phyloP scores from a whole-genome alignment of 768 basidiomycete genomes.

The Cubamyces lactineus region DNA sequence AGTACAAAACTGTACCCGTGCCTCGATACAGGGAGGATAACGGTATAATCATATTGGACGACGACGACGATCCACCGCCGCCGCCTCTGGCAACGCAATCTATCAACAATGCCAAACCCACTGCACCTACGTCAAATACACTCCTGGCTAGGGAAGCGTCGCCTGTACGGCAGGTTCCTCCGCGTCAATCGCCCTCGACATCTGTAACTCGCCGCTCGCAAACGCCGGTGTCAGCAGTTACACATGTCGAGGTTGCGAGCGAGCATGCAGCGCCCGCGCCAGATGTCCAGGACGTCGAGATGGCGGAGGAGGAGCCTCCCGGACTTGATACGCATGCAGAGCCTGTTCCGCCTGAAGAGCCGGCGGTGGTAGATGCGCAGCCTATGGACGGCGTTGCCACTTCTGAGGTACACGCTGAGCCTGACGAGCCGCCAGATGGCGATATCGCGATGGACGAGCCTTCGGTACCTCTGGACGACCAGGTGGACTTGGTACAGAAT shows the following conservation, averaged over 20 bases:
- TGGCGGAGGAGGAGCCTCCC: not conserved
- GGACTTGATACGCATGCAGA: not conserved
- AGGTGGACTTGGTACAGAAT: too few relatives aligned
- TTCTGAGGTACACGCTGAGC: not conserved
- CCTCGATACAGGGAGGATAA: slow-evolving; percentile 10
- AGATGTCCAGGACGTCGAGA: not conserved
- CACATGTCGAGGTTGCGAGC: not conserved
- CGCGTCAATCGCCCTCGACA: not conserved
- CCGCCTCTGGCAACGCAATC: not conserved
- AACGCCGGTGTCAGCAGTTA: not conserved
- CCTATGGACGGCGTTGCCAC: not conserved
- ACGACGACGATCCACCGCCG: slow-evolving; percentile 1
- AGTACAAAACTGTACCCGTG: not conserved
- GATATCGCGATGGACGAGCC: not conserved
- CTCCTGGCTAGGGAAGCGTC: not conserved
- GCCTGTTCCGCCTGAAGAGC: not conserved
- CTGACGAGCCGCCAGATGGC: not conserved
- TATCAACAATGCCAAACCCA: not conserved
- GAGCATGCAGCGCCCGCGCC: too few relatives aligned
- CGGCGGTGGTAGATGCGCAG: not conserved
- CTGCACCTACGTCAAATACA: not conserved
- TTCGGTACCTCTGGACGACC: not conserved
- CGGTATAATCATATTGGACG: slow-evolving; percentile 3
- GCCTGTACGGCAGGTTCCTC: not conserved
- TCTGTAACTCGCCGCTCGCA: not conserved